A percentile compares a stretch with the other conserved stretches of the same genome.
Conservation (phyloP, 148 eudicot species). For the Vaccinium myrtillus region DNA sequence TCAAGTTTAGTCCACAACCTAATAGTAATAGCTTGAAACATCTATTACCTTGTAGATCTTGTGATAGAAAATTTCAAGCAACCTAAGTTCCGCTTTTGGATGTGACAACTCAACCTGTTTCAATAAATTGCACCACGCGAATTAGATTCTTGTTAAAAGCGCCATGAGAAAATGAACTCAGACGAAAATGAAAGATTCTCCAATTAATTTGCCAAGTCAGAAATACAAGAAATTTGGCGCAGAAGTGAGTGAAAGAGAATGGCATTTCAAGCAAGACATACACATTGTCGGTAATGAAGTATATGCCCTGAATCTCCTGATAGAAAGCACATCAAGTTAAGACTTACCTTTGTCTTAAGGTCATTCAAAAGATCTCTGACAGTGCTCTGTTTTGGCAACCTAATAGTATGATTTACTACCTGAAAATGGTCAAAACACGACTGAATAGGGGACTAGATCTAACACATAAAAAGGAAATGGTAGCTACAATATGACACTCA, state of each 20-base stretch:
- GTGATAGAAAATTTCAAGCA: slow-evolving; percentile 89
- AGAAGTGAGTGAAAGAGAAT: not conserved
- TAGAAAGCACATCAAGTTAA: not conserved
- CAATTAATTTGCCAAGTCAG: not conserved
- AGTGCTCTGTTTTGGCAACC: slow-evolving; percentile 76
- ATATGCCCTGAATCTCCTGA: not conserved
- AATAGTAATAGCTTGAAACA: not conserved
- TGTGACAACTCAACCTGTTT: slow-evolving; percentile 80
- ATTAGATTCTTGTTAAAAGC: not conserved
- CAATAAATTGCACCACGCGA: not conserved
- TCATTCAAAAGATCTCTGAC: slow-evolving; percentile 75
- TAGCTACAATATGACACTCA: slow-evolving; percentile 16
- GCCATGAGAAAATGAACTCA: not conserved
- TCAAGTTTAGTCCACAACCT: not conserved
- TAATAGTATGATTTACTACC: slow-evolving; percentile 64
- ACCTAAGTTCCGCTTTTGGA: slow-evolving; percentile 83
- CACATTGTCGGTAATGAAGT: not conserved
- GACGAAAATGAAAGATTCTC: slow-evolving; percentile 1
- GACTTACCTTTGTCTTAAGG: slow-evolving; percentile 65
- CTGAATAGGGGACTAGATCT: not conserved
- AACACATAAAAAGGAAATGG: not conserved
- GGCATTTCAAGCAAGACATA: not conserved
- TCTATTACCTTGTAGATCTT: slow-evolving; percentile 84
- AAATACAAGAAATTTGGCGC: not conserved
- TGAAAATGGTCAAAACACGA: slow-evolving; percentile 32